Percentiles rank a stretch among this genome's conserved stretches.
phyloP scores from a whole-genome alignment of 2,329 filamentous ascomycete species.

The Helotiales sp. region DNA sequence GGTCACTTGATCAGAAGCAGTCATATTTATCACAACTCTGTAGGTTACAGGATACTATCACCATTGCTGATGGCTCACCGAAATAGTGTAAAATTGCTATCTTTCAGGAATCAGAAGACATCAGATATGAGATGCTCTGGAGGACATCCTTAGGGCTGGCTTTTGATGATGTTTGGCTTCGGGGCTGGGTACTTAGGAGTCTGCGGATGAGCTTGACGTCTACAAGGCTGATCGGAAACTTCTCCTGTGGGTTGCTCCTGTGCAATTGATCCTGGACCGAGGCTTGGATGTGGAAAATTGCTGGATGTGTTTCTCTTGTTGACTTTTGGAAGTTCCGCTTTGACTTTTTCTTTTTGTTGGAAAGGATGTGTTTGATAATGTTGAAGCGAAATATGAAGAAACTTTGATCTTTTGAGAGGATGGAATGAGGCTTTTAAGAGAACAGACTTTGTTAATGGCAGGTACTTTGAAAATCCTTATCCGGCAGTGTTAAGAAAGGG shows the following conservation, averaged over 20 bases:
- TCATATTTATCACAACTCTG: no score
- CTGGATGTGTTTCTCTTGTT: not conserved
- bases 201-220: not conserved
- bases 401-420: conserved; percentile 1
- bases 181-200: not conserved
- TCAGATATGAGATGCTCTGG: no score
- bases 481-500: no score
- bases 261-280: not conserved
- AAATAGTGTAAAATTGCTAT: no score
- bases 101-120: no score
- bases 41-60: no score
- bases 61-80: no score
- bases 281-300: not conserved
- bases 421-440: not conserved
- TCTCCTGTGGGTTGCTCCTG: not conserved
- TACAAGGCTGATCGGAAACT: not conserved
- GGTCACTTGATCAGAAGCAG: no score
- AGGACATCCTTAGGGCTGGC: not conserved
- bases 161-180: not conserved
- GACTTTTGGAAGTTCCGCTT: not conserved
- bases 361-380: not conserved
- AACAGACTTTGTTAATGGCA: not conserved
- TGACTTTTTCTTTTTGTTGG: not conserved
- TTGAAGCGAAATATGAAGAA: not conserved
- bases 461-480: no score